Percentiles rank a stretch among this genome's conserved stretches.
These are phyloP conservation scores for Penicillium sp. DNA, from an alignment of 2,329 filamentous ascomycete genomes.

Conservation along the genomic window DNA sequence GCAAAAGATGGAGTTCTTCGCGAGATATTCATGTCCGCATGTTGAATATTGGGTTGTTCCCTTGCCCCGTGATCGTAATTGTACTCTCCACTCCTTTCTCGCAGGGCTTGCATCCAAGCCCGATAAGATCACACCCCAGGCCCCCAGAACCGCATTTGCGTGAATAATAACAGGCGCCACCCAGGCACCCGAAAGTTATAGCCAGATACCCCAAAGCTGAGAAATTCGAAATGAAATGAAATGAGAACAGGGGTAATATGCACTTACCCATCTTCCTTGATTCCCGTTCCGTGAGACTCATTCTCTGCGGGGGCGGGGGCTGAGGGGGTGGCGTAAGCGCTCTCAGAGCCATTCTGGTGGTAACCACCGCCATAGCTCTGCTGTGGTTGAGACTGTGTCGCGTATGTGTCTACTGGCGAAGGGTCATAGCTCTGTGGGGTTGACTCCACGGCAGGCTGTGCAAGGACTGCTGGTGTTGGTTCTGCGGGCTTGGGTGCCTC, in stretches of 20 bases:
- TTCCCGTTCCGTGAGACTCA: conserved; percentile 47
- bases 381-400: conserved; percentile 22
- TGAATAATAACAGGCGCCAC: conserved; percentile 19
- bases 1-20: neutral
- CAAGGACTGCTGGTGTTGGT: conserved; percentile 30
- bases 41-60: neutral
- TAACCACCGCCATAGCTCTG: conserved; percentile 24
- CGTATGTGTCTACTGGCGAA: conserved; percentile 29
- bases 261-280: conserved; percentile 95
- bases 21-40: neutral
- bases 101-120: neutral
- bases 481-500: conserved; percentile 41
- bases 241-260: neutral
- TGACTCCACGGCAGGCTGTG: conserved; percentile 33
- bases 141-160: conserved; percentile 10
- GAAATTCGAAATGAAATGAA: neutral
- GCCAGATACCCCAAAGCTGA: conserved; percentile 5
- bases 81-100: neutral
- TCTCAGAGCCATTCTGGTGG: conserved; percentile 31
- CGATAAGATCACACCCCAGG: neutral
- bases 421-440: conserved; percentile 33
- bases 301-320: conserved; percentile 28
- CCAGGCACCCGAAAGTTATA: conserved; percentile 8
- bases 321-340: conserved; percentile 20
- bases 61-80: neutral